Base-by-base conservation (phyloP, 768 basidiomycete genomes). In the Suillus hirtellus region DNA sequence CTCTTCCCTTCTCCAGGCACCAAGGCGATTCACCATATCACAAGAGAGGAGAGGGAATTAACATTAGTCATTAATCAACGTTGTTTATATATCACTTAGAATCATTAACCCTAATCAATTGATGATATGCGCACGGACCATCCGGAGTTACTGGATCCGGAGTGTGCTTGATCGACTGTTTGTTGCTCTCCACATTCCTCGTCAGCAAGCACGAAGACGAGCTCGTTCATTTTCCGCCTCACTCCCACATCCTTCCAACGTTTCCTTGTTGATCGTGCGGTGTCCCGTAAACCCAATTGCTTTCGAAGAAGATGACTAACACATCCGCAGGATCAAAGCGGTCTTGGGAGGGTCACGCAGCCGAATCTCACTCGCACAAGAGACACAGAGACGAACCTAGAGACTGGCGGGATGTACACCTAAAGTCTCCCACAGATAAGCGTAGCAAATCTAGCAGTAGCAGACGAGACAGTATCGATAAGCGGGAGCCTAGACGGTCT, bases 321-420 rank as follows among this genome's bases (percentile, higher is more conserved):
- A 77, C 86, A 74, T 80, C 87, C 81, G 83, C 90, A 92, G 90
- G 90, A 82, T 81, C 83, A 75, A 92, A 92, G 88, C 89, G 90
- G 76, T 78, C 87, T 67, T 86, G 86, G 87, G 89, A 90, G 71
- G 87, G 83, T 80, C 72, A 77, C 62, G 76, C 78, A 64, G 62
- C 68, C 61, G 76, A 79, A 56, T 66, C 64, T 11, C 53, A 79
- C 60, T 69, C 76, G 52, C 69, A 83, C 70, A 90, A 90, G 74
- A 81, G 88, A 67, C 79, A 79, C 52, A 77, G 79, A 65, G 82
- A 84, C 35, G 87, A 87, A 37, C 77, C 80, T 4, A 82, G 82
- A 67, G 86, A 89, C 66, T 89, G 90, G 89, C 78, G 88, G 62
- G 91, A 92, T 65, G 87, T 86, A 0, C 83, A 89, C 67, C 68